These are phyloP conservation scores for Senecio squalidus DNA, from an alignment of 140 eudicot genomes.

Conservation along the genomic window DNA sequence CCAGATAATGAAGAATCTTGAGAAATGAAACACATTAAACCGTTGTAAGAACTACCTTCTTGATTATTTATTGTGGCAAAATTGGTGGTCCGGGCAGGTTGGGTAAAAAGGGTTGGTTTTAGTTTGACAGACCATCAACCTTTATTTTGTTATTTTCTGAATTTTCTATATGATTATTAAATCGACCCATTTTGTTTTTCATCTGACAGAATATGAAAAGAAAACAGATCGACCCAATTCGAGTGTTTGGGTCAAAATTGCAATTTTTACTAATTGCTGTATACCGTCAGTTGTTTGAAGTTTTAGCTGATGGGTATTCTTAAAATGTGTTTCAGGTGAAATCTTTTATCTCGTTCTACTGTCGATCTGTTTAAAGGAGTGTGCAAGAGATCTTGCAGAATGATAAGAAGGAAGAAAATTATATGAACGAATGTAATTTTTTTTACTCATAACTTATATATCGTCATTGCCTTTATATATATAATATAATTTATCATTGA, in stretches of 20 bases:
- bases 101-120: background rate
- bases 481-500: background rate
- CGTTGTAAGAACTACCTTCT: conserved; percentile 9
- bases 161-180: background rate
- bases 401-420: conserved; percentile 7
- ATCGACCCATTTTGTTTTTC: no score
- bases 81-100: background rate
- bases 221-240: no score
- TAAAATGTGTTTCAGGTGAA: conserved; percentile 8
- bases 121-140: background rate
- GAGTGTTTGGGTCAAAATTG: no score
- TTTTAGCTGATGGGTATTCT: background rate
- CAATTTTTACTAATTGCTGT: no score
- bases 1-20: conserved; percentile 34
- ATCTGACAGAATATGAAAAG: no score
- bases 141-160: background rate
- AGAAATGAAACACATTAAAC: background rate
- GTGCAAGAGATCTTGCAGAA: conserved; percentile 10
- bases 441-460: conserved; percentile 4
- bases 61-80: background rate
- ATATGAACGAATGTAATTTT: conserved; percentile 5
- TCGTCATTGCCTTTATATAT: background rate
- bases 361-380: background rate
- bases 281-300: no score
- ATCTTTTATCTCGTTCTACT: conserved; percentile 2